Evolutionary conservation across 495 filamentous ascomycete species (phyloP).

Genomic region (Cercophora samala): DNA sequence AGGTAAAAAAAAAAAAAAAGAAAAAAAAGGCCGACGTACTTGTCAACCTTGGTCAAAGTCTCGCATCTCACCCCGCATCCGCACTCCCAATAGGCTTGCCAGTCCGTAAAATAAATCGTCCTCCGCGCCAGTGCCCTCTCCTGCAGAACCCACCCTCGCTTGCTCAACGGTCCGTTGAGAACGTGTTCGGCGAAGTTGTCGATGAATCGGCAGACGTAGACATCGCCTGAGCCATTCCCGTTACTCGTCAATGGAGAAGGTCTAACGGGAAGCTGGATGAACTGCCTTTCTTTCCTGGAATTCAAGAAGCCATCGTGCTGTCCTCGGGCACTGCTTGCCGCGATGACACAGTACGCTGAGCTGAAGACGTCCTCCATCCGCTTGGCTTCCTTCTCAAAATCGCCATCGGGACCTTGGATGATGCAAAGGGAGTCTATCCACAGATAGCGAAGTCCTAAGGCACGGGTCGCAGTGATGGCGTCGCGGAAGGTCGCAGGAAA

Average conservation of each 20-base stretch:
- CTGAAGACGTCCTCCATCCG: slow-evolving; percentile 42
- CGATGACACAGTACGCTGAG: slow-evolving; percentile 35
- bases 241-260: not conserved
- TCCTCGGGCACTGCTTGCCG: slow-evolving; percentile 29
- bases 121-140: slow-evolving; percentile 40
- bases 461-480: slow-evolving; percentile 19
- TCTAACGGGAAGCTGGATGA: slow-evolving; percentile 7
- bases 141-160: slow-evolving; percentile 44
- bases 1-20: too few species aligned
- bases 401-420: slow-evolving; percentile 34
- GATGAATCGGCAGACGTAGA: slow-evolving; percentile 30
- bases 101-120: slow-evolving; percentile 42
- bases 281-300: not conserved
- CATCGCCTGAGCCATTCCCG: not conserved
- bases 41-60: slow-evolving; percentile 29
- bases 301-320: slow-evolving; percentile 30
- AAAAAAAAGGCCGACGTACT: slow-evolving; percentile 26
- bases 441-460: slow-evolving; percentile 25
- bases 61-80: slow-evolving; percentile 40
- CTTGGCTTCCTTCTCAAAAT: slow-evolving; percentile 36
- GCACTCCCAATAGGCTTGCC: slow-evolving; percentile 45
- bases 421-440: slow-evolving; percentile 47
- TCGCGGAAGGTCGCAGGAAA: not conserved
- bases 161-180: slow-evolving; percentile 30
- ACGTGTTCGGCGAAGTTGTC: slow-evolving; percentile 40